Base-by-base conservation (phyloP, 2,329 filamentous ascomycete species). In the Paecilomyces formosus region DNA sequence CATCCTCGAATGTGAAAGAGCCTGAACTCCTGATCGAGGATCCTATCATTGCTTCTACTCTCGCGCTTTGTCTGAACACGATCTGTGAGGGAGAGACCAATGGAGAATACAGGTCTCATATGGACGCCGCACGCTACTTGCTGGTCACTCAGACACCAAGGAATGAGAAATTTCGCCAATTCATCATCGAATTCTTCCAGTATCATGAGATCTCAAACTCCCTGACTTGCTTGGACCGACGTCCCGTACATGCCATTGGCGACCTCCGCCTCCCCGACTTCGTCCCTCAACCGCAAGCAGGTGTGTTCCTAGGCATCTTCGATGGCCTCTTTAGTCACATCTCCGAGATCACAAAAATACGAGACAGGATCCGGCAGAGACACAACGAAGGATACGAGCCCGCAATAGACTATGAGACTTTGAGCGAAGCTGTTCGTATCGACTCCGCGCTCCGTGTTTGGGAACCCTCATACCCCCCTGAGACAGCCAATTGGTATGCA, bases 241-340 rank as follows among this genome's bases (percentile, higher is more conserved):
- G 79, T 12, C 79, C 79, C 5, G 73, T 82, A n/a, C 76, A 80
- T 15, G 78, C 82, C 65, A 77, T 78, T 61, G 78, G 79, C 26
- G 79, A 82, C 56, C 79, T 84, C 67, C 75, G 76, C 15, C 73
- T 84, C 2, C 82, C 82, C 1, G 72, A 77, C 28, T 84, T 81
- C 65, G 78, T 83, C 54, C 78, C 82, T 30, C 81, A 82, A 55
- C 78, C 80, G 1, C 78, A 82, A 62, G 82, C 81, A 2, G 82
- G 81, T 8, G 79, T 77, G n/a, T 79, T 96, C 3, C 79, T 96
- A 5, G 92, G 92, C 22, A 87, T 96, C 26, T 85, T 88, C 49
- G 91, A 96, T 66, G 90, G 90, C 1, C 78, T 96, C 1, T 92
- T 96, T 69, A 82, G 83, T 33, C 87, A 89, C 68, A 86, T 96